These are phyloP conservation scores for Acacia pycnantha DNA, from an alignment of 331 rosid species.

Conservation along the genomic window DNA sequence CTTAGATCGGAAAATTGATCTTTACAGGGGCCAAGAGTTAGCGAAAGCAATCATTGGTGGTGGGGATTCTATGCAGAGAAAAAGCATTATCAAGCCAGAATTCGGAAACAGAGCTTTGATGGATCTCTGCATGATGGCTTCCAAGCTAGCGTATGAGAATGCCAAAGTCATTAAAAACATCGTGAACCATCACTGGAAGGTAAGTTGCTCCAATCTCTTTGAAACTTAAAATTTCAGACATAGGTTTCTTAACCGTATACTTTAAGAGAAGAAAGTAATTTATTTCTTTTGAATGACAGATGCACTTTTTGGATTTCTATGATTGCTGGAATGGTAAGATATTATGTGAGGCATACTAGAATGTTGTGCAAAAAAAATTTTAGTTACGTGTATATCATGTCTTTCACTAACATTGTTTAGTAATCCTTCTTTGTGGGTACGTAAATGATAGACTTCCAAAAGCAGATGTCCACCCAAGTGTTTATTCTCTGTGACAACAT, in stretches of 20 bases:
- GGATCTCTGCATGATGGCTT: conserved; percentile 70
- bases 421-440: conserved; percentile 12
- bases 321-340: conserved; percentile 37
- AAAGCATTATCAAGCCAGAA: conserved; percentile 22
- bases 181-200: conserved; percentile 61
- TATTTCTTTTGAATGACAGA: conserved; percentile 22
- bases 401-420: not conserved
- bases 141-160: conserved; percentile 69
- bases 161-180: conserved; percentile 39
- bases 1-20: conserved; percentile 52
- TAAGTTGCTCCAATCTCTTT: conserved; percentile 22
- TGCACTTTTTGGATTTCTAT: conserved; percentile 39
- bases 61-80: conserved; percentile 30
- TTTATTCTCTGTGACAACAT: conserved; percentile 66
- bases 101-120: conserved; percentile 44
- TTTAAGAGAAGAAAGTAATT: not conserved
- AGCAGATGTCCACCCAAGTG: conserved; percentile 49
- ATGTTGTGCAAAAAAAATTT: not conserved
- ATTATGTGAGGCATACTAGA: not conserved
- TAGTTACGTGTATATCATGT: not conserved
- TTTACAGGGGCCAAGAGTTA: conserved; percentile 29
- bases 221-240: not conserved
- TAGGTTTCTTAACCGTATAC: not conserved
- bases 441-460: not conserved
- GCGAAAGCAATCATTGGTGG: conserved; percentile 18